These are phyloP conservation scores for Podospora fimiseda DNA, from an alignment of 495 filamentous ascomycete genomes.

Conservation along the genomic window DNA sequence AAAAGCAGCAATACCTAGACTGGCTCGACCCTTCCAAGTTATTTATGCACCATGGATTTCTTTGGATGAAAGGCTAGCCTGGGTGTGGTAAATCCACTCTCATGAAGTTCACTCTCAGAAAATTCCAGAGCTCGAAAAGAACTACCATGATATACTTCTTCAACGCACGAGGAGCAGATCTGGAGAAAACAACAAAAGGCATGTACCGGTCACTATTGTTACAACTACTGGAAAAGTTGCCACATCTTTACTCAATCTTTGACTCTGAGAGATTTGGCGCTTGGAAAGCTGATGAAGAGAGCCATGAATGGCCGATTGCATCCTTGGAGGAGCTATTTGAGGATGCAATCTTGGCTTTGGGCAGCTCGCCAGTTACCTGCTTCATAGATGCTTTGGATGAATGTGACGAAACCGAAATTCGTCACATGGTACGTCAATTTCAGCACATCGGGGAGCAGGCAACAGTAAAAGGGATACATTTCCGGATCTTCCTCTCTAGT, in stretches of 20 bases:
- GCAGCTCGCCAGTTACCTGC: slow-evolving; percentile 17
- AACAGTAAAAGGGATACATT: neutral
- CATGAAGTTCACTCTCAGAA: slow-evolving; percentile 28
- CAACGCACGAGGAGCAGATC: slow-evolving; percentile 30
- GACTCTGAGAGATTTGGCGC: slow-evolving; percentile 10
- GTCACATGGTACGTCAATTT: slow-evolving; percentile 33
- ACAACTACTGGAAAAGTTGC: slow-evolving; percentile 26
- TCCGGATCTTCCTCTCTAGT: slow-evolving; percentile 43
- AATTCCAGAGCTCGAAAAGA: slow-evolving; percentile 3
- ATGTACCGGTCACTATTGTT: slow-evolving; percentile 51
- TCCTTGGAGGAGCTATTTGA: slow-evolving; percentile 27
- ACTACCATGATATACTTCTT: slow-evolving; percentile 26
- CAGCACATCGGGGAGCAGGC: slow-evolving; percentile 22
- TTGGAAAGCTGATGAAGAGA: slow-evolving; percentile 13
- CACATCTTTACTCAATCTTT: slow-evolving; percentile 22
- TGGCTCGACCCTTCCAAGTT: slow-evolving; percentile 41
- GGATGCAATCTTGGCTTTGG: slow-evolving; percentile 21
- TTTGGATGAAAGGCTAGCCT: slow-evolving; percentile 56
- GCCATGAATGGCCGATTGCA: slow-evolving; percentile 23
- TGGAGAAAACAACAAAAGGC: slow-evolving; percentile 47
- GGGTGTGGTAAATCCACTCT: slow-evolving; percentile 48
- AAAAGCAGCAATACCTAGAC: slow-evolving; percentile 31
- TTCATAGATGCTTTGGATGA: slow-evolving; percentile 44
- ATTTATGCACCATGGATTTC: slow-evolving; percentile 39
- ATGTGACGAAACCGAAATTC: slow-evolving; percentile 29